Base-by-base conservation (phyloP, 2,329 filamentous ascomycete species). In the Aureobasidium zeae region DNA sequence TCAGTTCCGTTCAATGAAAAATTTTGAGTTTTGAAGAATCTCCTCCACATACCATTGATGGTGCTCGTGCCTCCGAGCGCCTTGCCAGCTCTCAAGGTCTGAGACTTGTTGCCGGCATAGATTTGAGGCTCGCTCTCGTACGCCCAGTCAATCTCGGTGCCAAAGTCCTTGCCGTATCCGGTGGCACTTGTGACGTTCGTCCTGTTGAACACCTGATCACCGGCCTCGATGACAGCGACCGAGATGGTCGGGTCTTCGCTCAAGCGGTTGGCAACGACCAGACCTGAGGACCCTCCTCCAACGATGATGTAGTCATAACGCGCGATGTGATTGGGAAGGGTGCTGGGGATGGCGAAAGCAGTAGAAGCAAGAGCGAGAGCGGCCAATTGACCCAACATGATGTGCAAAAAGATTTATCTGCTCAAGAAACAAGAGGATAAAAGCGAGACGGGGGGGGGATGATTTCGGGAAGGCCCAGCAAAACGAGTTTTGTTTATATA, bases 271-370 rank as follows among this genome's bases (percentile, higher is more conserved):
- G 62, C 59, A 6, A 64, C 41, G 17, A 65, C 61, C 4, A 57
- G 58, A n/a, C 63, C 63, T 1, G 57, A 53, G 1, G 63, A 54
- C 7, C 63, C 64, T 4, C 59, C 63, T 3, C 63, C 64, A 2
- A 65, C 54, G 12, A 67, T 51, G 4, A 68, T 61, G 44, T 58
- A 61, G 30, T 66, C 61, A 65, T 50, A 48, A 4, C 35, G 22
- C n/a, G 34, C 13, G 8, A 15, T 28, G 3, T 22, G 28, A 12
- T 19, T 28, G 34, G 24, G 22, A 17, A 28, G 16, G 10, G 16
- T 15, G 12, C 29, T 38, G 3, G 35, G 35, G 8, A 38, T 11
- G 15, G 24, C 35, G 13, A 38, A 15, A 6, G 35, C 35, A 10
- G 35, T 38, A 4, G 35, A 20, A 6, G 9, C 35, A 10, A 38